A percentile compares a stretch with the other conserved stretches of the same genome.
phyloP scores from a whole-genome alignment of 805 yeast species.

The Ogataea sp. region DNA sequence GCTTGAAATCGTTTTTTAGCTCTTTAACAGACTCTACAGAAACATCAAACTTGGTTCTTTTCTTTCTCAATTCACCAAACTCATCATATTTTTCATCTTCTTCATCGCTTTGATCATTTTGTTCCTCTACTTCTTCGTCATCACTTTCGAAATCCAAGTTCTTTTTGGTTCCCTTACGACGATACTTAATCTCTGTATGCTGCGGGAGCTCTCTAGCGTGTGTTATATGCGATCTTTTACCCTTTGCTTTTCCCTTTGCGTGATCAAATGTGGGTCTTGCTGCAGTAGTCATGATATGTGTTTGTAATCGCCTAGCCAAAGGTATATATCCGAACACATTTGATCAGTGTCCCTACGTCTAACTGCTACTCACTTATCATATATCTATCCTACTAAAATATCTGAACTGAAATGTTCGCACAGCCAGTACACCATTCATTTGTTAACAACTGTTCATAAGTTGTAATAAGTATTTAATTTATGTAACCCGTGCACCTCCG shows the following conservation, averaged over 20 bases:
- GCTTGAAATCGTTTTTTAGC: conserved; percentile 6
- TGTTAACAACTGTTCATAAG: too few species aligned
- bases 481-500: too few species aligned
- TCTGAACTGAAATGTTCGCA: too few species aligned
- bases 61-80: conserved; percentile 1
- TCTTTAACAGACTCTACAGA: conserved; percentile 5
- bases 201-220: conserved; percentile 50
- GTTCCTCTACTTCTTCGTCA: conserved; percentile 1
- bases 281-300: conserved; percentile 51
- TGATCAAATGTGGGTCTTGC: conserved; percentile 64
- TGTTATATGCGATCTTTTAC: conserved; percentile 33
- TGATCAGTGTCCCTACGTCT: too few species aligned
- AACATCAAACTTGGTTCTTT: neutral
- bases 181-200: conserved; percentile 42
- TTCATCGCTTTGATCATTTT: conserved; percentile 23
- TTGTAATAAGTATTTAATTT: too few species aligned
- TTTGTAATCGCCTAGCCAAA: neutral
- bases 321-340: neutral
- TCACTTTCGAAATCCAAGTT: conserved; percentile 34
- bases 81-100: conserved; percentile 1
- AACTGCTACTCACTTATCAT: too few species aligned
- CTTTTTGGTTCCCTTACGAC: conserved; percentile 22
- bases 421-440: too few species aligned
- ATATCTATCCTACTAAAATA: too few species aligned
- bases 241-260: conserved; percentile 46